Conservation (phyloP, 805 yeast genomes). For the Pichia cephalocereana region DNA sequence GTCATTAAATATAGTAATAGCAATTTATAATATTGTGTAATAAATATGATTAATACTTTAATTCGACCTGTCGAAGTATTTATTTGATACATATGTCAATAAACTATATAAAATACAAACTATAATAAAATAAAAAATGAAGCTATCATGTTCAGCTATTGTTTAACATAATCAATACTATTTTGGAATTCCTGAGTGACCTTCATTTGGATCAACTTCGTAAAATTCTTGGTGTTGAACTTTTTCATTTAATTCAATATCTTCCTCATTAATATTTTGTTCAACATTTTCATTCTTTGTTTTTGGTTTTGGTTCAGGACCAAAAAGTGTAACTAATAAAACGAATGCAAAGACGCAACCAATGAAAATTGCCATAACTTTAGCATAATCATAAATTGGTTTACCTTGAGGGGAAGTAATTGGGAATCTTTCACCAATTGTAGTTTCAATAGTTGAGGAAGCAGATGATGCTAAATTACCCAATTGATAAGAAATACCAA, state of each 20-base stretch:
- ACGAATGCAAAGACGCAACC: conserved; percentile 53
- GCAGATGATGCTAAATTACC: conserved; percentile 64
- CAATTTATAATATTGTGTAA: background rate
- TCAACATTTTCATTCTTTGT: conserved; percentile 14
- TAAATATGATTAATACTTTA: no score
- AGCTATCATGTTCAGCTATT: no score
- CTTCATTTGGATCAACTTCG: conserved; percentile 5
- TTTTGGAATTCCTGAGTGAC: conserved; percentile 1
- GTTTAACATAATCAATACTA: no score
- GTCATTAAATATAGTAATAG: conserved; percentile 34
- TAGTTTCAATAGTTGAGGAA: conserved; percentile 56
- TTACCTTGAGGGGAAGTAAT: conserved; percentile 24
- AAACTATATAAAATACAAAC: no score
- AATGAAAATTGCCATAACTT: conserved; percentile 58
- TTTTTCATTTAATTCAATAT: conserved; percentile 10
- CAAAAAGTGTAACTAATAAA: conserved; percentile 40
- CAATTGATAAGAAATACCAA: conserved; percentile 57
- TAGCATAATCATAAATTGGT: conserved; percentile 39
- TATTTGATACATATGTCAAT: no score
- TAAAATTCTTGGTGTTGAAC: conserved; percentile 8
- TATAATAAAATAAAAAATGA: no score
- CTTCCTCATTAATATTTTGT: conserved; percentile 16
- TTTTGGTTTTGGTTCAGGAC: conserved; percentile 47
- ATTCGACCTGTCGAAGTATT: no score
- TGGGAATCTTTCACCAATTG: conserved; percentile 50